Evolutionary conservation across 495 filamentous ascomycete genomes (phyloP), one percentile per base, ranked within the genome.

Genomic region (Xylaria acuta): DNA sequence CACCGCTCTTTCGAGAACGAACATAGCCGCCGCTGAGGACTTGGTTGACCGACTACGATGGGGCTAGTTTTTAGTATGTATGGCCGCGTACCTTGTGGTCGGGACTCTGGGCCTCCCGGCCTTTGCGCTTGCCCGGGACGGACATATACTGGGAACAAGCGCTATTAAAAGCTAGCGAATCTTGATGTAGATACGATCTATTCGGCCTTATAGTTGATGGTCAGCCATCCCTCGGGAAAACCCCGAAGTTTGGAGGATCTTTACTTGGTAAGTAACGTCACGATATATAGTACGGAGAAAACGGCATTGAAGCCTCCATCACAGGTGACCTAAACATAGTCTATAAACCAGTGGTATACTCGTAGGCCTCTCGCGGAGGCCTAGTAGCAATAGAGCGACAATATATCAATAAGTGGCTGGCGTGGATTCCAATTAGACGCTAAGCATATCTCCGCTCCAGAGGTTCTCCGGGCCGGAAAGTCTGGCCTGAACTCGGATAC

Each of bases 381-480:
- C 27, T 43, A n/a, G 3, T 36, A 51, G 20, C 20, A 38, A 32
- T 45, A 34, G 41, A 25, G 41, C 11, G 5, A 51, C 45, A 27
- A 51, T 66, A n/a, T 20, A 66, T 53, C 64, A 53, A 22, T 51
- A 30, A 49, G 43, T 64, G 63, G 43, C 43, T 66, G 63, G 11
- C 16, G 45, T 66, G 30, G 64, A 25, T 22, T 66, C 20, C 40
- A 51, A 34, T 18, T 25, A 53, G 30, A 16, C 45, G 30, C 64
- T 45, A 38, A 32, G 25, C 6, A 53, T 38, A 25, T 8, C 8
- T 32, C 8, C 5, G 32, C 1, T 22, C n/a, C 22, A n/a, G 9
- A 49, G 25, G 12, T 1, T 36, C 12, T 7, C 11, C 8, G 25
- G 14, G 25, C 25, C 16, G 2, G 27, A 20, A 20, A n/a, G 9